A percentile compares a stretch with the other conserved stretches of the same genome.
phyloP scores from a whole-genome alignment of 345 rosid genomes.

The Eucalyptus fibrosa region DNA sequence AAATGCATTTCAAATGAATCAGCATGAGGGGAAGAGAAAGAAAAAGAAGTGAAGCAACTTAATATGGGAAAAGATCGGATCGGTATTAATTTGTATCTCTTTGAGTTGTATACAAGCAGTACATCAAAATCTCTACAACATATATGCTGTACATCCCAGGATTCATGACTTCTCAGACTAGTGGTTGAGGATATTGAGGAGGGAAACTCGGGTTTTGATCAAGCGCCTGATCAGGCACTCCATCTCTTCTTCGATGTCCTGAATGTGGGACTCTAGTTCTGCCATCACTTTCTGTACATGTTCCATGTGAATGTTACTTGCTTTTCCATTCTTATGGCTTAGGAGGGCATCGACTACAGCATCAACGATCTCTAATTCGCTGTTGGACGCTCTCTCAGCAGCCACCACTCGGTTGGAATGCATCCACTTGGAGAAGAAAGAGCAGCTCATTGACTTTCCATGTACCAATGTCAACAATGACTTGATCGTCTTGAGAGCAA shows the following conservation, averaged over 20 bases:
- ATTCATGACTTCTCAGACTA: background rate
- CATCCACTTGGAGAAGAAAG: background rate
- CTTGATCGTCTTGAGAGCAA: background rate
- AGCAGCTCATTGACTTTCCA: background rate
- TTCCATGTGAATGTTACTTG: background rate
- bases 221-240: constrained; percentile 18
- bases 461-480: background rate
- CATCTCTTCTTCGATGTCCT: constrained; percentile 28
- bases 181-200: constrained; percentile 20
- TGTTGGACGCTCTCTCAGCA: background rate
- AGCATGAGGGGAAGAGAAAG: background rate
- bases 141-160: background rate
- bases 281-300: constrained; percentile 5
- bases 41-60: background rate
- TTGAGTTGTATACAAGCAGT: background rate
- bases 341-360: background rate
- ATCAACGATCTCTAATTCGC: constrained; percentile 3
- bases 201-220: constrained; percentile 30
- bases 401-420: background rate
- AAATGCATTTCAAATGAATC: background rate
- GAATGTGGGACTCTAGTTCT: constrained; percentile 20
- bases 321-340: background rate
- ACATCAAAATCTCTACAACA: background rate
- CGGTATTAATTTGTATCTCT: background rate
- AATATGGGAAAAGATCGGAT: background rate